These are phyloP conservation scores for Xanthoconium stramineum DNA, from an alignment of 768 basidiomycete species.

Conservation along the genomic window DNA sequence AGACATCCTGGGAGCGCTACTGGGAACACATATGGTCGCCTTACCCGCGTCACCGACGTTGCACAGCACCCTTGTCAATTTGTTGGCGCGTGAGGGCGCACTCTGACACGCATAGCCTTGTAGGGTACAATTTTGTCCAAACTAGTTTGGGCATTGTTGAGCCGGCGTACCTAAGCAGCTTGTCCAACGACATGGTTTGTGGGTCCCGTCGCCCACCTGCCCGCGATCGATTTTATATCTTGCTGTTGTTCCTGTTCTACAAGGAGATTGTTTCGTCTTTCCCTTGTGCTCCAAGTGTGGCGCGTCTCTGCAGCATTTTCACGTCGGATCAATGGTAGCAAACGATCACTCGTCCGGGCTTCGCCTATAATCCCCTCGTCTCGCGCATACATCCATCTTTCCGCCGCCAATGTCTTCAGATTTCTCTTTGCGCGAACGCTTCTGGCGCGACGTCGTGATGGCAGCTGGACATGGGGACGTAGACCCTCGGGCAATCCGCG, in stretches of 20 bases:
- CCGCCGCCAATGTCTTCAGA: conserved; percentile 11
- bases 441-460: conserved; percentile 23
- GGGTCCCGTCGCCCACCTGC: conserved; percentile 16
- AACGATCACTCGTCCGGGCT: background rate
- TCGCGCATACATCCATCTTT: conserved; percentile 5
- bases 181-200: conserved; percentile 12
- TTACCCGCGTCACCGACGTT: background rate
- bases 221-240: background rate
- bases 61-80: background rate
- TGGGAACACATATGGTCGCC: background rate
- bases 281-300: conserved; percentile 9
- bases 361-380: background rate
- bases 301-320: background rate
- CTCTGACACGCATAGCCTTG: conserved; percentile 3
- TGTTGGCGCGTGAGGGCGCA: background rate
- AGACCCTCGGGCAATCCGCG: conserved; percentile 14
- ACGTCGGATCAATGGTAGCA: background rate
- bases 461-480: conserved; percentile 3
- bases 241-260: background rate
- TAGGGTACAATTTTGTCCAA: conserved; percentile 1
- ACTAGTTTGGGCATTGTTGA: conserved; percentile 15
- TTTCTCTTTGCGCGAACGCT: conserved; percentile 18
- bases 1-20: no score
- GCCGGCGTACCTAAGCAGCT: conserved; percentile 4
- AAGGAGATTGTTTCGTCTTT: background rate